Evolutionary conservation across 2,329 filamentous ascomycete species (phyloP).

Genomic region (Colletotrichum scovillei): DNA sequence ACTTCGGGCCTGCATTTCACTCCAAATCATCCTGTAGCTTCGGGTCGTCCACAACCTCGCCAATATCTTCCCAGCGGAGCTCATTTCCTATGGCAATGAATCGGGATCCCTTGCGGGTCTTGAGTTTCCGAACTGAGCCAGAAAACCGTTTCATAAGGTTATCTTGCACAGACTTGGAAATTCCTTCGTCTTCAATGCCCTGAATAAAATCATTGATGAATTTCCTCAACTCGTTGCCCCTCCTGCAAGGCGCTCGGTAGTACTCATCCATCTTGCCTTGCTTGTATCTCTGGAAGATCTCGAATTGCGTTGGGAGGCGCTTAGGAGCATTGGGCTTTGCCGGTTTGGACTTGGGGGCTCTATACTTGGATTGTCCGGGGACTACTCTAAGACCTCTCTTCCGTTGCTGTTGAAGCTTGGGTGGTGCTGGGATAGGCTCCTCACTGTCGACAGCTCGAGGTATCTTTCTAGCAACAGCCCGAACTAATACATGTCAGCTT

Average conservation of each 20-base stretch:
- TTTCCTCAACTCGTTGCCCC: neutral
- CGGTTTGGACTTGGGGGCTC: neutral
- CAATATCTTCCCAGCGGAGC: neutral
- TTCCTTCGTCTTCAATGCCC: neutral
- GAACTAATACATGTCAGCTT: neutral
- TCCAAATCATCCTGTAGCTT: neutral
- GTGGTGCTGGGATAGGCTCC: neutral
- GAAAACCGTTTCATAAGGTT: neutral
- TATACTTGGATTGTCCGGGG: neutral
- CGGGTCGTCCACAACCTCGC: neutral
- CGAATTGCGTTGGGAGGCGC: neutral
- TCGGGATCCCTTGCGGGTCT: neutral
- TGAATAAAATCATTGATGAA: constrained; percentile 5
- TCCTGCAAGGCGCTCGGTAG: neutral
- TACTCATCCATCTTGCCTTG: neutral
- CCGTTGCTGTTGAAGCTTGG: neutral
- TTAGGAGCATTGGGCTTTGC: neutral
- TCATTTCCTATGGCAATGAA: neutral
- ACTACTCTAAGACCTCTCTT: neutral
- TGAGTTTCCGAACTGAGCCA: neutral
- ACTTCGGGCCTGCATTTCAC: neutral
- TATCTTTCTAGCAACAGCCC: neutral
- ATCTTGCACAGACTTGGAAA: neutral
- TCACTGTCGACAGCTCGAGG: neutral
- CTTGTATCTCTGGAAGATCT: neutral